phyloP scores from a whole-genome alignment of 441 rosid genomes.

The Lepidium campestre region DNA sequence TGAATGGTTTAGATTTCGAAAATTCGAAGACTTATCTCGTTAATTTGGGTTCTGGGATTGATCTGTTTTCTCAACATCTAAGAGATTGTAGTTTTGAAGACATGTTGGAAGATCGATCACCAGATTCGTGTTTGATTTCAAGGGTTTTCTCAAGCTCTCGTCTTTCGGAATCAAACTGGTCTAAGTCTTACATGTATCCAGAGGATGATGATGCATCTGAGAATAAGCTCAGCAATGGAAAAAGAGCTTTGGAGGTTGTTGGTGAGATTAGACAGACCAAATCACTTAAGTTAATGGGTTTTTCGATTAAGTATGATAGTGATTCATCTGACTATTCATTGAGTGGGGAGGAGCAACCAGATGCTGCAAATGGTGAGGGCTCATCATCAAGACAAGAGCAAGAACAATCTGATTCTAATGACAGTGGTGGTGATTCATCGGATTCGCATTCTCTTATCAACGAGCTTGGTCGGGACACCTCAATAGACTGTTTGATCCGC shows the following conservation, averaged over 20 bases:
- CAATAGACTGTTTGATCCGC: constrained; percentile 60
- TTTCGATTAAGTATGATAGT: constrained; percentile 14
- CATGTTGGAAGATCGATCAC: constrained; percentile 78
- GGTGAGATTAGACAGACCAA: constrained; percentile 30
- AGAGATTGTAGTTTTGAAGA: constrained; percentile 23
- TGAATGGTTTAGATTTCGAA: not conserved
- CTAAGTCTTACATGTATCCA: constrained; percentile 43
- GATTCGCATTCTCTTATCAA: constrained; percentile 65
- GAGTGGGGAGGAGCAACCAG: constrained; percentile 13
- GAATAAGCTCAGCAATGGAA: constrained; percentile 28
- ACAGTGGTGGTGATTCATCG: constrained; percentile 42
- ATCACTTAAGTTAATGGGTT: constrained; percentile 33
- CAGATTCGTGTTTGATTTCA: constrained; percentile 41
- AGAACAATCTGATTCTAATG: constrained; percentile 15
- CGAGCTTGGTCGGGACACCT: constrained; percentile 68
- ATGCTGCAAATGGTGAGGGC: not conserved
- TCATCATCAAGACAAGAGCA: constrained; percentile 6
- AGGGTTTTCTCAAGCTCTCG: constrained; percentile 73
- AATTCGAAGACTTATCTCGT: not conserved
- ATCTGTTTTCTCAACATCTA: not conserved
- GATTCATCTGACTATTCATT: constrained; percentile 24
- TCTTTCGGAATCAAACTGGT: constrained; percentile 58
- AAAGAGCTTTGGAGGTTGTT: constrained; percentile 44
- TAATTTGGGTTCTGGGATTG: not conserved
- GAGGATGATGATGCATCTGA: not conserved